phyloP scores from a whole-genome alignment of 106 monocot genomes.

The Dioscorea zingiberensis region DNA sequence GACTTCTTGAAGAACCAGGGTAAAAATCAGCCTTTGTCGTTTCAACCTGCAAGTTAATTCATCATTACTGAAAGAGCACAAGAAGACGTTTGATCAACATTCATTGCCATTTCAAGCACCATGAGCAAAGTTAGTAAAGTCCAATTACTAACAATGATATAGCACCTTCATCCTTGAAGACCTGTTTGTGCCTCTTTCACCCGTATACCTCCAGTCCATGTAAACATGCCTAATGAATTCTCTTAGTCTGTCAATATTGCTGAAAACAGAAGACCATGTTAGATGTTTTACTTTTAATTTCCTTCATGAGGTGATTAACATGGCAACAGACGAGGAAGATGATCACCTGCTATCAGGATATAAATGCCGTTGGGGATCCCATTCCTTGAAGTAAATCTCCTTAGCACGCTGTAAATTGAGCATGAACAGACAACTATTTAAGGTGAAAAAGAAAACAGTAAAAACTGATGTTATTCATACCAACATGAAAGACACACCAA shows the following conservation, averaged over 20 bases:
- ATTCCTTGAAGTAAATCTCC: conserved; percentile 80
- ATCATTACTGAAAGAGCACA: not conserved
- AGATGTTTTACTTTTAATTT: not conserved
- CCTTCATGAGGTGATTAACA: not conserved
- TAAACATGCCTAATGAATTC: conserved; percentile 91
- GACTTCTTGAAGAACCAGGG: conserved; percentile 52
- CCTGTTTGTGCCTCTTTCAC: conserved; percentile 48
- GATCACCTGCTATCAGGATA: conserved; percentile 82
- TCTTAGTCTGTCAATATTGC: conserved; percentile 70
- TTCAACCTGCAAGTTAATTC: conserved; percentile 25
- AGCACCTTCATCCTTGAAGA: conserved; percentile 55
- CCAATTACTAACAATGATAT: not conserved
- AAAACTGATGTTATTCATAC: not conserved
- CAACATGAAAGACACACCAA: conserved; percentile 37
- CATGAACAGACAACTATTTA: not conserved
- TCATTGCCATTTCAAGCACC: not conserved
- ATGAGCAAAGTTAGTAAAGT: not conserved
- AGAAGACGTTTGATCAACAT: not conserved
- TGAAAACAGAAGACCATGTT: conserved; percentile 23
- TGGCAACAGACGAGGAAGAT: not conserved
- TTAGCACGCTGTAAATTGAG: conserved; percentile 46
- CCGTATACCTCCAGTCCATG: conserved; percentile 64
- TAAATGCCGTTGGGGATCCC: conserved; percentile 71
- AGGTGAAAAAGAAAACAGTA: not conserved
- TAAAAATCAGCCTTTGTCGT: conserved; percentile 37